Percentiles rank a stretch among this genome's conserved stretches.
phyloP scores from a whole-genome alignment of 306 rosid genomes.

The Quercus mongolica region DNA sequence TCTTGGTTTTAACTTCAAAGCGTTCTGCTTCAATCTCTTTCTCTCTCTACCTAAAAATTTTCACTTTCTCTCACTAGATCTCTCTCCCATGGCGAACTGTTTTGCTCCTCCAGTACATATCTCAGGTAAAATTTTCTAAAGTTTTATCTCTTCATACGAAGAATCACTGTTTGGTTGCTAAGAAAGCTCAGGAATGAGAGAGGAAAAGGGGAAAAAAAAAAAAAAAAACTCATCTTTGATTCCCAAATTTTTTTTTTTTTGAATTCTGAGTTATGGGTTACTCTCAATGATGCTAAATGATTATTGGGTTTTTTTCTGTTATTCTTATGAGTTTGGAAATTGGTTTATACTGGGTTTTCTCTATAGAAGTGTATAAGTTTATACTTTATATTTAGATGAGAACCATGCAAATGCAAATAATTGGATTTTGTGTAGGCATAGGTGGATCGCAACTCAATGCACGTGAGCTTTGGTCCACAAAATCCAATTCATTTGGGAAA shows the following conservation, averaged over 20 bases:
- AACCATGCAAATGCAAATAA: background rate
- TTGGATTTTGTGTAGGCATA: slow-evolving; percentile 18
- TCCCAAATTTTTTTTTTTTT: background rate
- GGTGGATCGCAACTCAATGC: slow-evolving; percentile 58
- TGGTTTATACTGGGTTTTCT: background rate
- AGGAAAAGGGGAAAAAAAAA: background rate
- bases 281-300: background rate
- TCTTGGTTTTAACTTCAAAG: no score
- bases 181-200: background rate
- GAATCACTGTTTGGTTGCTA: background rate
- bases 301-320: background rate
- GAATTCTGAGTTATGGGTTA: background rate
- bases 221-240: background rate
- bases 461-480: slow-evolving; percentile 42
- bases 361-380: background rate
- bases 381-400: background rate
- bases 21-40: background rate
- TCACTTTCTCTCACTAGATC: background rate
- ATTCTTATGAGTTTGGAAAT: background rate
- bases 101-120: slow-evolving; percentile 50
- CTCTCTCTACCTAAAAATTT: background rate
- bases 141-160: background rate
- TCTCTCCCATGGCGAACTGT: slow-evolving; percentile 55
- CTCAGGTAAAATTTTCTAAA: slow-evolving; percentile 16
- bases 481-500: slow-evolving; percentile 34